phyloP scores from a whole-genome alignment of 2,329 filamentous ascomycete species.

The Penicillium sp. region DNA sequence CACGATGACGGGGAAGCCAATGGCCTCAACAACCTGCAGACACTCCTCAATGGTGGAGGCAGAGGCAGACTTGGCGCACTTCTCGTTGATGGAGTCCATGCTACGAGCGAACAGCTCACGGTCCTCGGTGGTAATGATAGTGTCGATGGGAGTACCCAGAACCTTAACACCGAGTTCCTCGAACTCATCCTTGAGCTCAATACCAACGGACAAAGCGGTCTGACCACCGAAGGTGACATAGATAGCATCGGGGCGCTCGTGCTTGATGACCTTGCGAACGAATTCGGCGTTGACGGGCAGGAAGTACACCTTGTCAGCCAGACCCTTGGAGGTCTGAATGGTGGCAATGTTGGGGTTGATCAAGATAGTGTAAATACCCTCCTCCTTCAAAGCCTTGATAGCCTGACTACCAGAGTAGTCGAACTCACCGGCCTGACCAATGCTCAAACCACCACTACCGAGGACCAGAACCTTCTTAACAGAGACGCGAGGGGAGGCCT shows the following conservation, averaged over 20 bases:
- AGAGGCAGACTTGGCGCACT: slow-evolving; percentile 95
- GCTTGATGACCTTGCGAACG: slow-evolving; percentile 93
- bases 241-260: slow-evolving; percentile 93
- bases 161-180: slow-evolving; percentile 89
- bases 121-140: slow-evolving; percentile 98
- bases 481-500: slow-evolving; percentile 72
- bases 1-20: slow-evolving; percentile 96
- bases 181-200: slow-evolving; percentile 96
- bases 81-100: slow-evolving; percentile 98
- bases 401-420: slow-evolving; percentile 98
- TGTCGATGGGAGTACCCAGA: slow-evolving; percentile 93
- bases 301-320: slow-evolving; percentile 99
- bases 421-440: slow-evolving; percentile 97
- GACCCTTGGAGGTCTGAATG: slow-evolving; percentile 95
- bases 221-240: slow-evolving; percentile 98
- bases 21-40: slow-evolving; percentile 80
- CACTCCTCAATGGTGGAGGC: slow-evolving; percentile 88
- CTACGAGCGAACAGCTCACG: slow-evolving; percentile 95
- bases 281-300: slow-evolving; percentile 95
- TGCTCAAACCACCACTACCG: slow-evolving; percentile 91
- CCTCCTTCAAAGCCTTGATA: slow-evolving; percentile 97
- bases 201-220: slow-evolving; percentile 94
- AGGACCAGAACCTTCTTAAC: slow-evolving; percentile 95
- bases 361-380: slow-evolving; percentile 95
- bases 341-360: slow-evolving; percentile 99